Evolutionary conservation across 2,329 filamentous ascomycete genomes (phyloP), one percentile per base, ranked within the genome.

Genomic region (Epichloe glyceriae): DNA sequence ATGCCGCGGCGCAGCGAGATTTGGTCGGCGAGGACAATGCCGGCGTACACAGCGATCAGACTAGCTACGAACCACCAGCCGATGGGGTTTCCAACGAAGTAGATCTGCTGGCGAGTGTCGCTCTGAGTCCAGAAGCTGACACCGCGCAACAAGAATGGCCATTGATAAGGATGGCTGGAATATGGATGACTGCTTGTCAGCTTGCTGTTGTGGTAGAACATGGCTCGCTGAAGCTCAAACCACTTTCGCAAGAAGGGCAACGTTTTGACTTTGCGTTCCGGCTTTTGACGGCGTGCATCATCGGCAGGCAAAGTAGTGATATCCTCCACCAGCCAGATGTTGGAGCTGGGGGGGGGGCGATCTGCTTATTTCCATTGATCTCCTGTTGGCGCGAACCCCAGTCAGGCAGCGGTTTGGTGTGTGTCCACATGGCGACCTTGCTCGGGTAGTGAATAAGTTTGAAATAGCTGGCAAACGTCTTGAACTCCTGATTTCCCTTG

Each of bases 201-300:
- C 61, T 94, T 91, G 69, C 90, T 97, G 78, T 98, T 98, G 76
- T 98, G 93, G 78, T 86, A 91, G 78, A 98, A 98, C 90, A 98
- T 98, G 61, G 90, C 88, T 47, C 91, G 82, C 71, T 98, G 93
- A 52, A 98, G 78, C 73, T 98, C 93, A 57, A 96, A 81, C 77
- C 91, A 98, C 73, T 98, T 98, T 62, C 79, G 81, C 57, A 96
- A 71, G 78, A 98, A 98, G 17, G 90, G 83, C 62, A 97, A 67
- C 19, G 75, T 75, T 75, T 94, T 96, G 64, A 91, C 78, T 70
- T 91, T 78, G 60, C 82, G 83, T 61, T 83, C 78, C 55, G 87
- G 78, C 72, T 86, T 93, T 53, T 81, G 71, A 55, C 88, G 80
- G 52, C 93, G 88, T 39, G 78, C 74, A 58, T 83, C 81, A 58